Base-by-base conservation (phyloP, 352 stramenopile genomes). In the Thalassiosira exigua region DNA sequence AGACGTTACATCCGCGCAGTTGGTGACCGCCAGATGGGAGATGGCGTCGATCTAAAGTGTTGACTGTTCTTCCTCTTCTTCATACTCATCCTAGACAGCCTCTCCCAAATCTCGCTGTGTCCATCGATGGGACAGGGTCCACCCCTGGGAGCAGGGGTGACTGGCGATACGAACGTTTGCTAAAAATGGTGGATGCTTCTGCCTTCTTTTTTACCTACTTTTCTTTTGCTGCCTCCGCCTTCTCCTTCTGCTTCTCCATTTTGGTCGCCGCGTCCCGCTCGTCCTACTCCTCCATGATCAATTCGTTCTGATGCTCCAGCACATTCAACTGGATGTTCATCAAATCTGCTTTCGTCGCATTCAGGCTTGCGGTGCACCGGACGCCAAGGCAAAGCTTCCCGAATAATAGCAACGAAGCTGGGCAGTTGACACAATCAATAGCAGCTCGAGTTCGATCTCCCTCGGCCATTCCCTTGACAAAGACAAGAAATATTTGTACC, bases 281-380 rank as follows among this genome's bases (percentile, higher is more conserved):
- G 60, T 86, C 75, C 74, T 92, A 78, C 75, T 95, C 89, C 66
- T 94, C 81, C 32, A 82, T 82, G 71, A 94, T 95, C 57, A 86
- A 73, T 72, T 98, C 95, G 89, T 98, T 98, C 88, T 98, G 96
- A 86, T 98, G 96, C 12, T 95, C 91, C 59, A 98, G 93, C 68
- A 96, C 96, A 71, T 98, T 86, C 0, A 96, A 69, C 52, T 93
- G 91, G 26, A 94, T 86, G 58, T 91, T 92, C 68, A 84, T 79
- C 12, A 96, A 65, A 52, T 94, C 90, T 7, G 81, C 60, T 66
- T 90, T 81, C n/a, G 65, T 82, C 22, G 80, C 90, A 24, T 86
- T 88, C 67, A n/a, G n/a, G n/a, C n/a, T n/a, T n/a, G n/a, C n/a
- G n/a, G n/a, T n/a, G n/a, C n/a, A n/a, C n/a, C n/a, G n/a, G n/a